Conservation (phyloP, 306 rosid species). For the Quercus mongolica region DNA sequence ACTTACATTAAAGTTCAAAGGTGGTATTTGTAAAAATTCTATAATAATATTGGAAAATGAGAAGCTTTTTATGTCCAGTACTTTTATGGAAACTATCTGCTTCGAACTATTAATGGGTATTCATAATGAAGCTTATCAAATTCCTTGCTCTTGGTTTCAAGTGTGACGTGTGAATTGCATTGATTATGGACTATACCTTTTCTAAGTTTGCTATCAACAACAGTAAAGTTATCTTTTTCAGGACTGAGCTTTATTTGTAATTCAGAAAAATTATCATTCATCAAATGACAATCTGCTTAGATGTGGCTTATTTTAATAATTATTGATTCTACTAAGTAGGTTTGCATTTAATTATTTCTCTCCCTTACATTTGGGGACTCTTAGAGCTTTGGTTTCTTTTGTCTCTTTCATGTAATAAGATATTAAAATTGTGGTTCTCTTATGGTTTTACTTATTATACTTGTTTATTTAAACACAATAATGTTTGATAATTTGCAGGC, state of each 20-base stretch:
- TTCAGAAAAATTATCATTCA: not conserved
- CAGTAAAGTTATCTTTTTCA: not conserved
- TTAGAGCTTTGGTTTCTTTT: not conserved
- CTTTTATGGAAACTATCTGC: too few relatives aligned
- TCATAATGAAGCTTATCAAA: too few relatives aligned
- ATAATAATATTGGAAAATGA: too few relatives aligned
- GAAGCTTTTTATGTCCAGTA: too few relatives aligned
- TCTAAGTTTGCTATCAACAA: not conserved
- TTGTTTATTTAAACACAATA: not conserved
- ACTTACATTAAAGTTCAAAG: too few relatives aligned
- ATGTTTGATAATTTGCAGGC: conserved; percentile 37
- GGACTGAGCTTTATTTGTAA: not conserved
- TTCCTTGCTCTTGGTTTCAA: too few relatives aligned
- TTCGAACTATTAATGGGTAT: too few relatives aligned
- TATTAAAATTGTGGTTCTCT: not conserved
- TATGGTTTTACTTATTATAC: not conserved
- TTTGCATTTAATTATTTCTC: not conserved
- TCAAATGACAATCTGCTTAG: not conserved
- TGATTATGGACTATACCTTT: not conserved
- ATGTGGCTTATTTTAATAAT: not conserved
- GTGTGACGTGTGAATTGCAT: too few relatives aligned
- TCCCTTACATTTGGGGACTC: not conserved
- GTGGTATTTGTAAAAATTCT: too few relatives aligned
- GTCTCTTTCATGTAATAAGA: not conserved
- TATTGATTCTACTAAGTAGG: not conserved